These are phyloP conservation scores for Orbilia javanica DNA, from an alignment of 2,329 filamentous ascomycete species.

Conservation along the genomic window DNA sequence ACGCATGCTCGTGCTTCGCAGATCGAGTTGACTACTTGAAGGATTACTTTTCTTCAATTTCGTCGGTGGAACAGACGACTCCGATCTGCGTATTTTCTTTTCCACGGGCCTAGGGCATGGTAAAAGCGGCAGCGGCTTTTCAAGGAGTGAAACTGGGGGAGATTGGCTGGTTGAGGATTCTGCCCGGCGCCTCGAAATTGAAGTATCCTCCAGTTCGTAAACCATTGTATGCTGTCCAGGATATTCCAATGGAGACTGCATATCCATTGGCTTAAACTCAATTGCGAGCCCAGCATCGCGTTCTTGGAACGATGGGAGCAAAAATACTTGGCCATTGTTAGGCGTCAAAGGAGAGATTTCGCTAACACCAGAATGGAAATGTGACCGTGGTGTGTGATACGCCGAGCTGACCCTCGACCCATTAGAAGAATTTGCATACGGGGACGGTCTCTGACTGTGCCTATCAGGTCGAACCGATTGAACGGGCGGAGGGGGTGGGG, in stretches of 20 bases:
- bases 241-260: neutral
- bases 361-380: neutral
- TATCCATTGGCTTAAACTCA: slow-evolving; percentile 30
- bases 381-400: neutral
- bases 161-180: slow-evolving; percentile 16
- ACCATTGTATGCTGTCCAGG: neutral
- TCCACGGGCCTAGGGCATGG: slow-evolving; percentile 33
- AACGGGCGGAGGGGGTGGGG: slow-evolving; percentile 21
- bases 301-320: slow-evolving; percentile 44
- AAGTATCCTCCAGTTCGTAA: slow-evolving; percentile 52
- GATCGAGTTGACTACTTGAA: neutral
- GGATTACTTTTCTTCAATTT: slow-evolving; percentile 9
- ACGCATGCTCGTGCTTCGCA: neutral
- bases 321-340: slow-evolving; percentile 24
- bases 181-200: slow-evolving; percentile 8
- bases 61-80: neutral
- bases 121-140: slow-evolving; percentile 41
- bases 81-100: slow-evolving; percentile 33
- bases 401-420: neutral
- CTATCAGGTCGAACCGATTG: neutral
- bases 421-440: neutral
- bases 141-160: slow-evolving; percentile 33
- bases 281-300: slow-evolving; percentile 35
- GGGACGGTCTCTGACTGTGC: neutral
- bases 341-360: slow-evolving; percentile 31